Evolutionary conservation across 1,284 basidiomycete species (phyloP), one percentile per base, ranked within the genome.

Genomic region (Cutaneotrichosporon dermatis): DNA sequence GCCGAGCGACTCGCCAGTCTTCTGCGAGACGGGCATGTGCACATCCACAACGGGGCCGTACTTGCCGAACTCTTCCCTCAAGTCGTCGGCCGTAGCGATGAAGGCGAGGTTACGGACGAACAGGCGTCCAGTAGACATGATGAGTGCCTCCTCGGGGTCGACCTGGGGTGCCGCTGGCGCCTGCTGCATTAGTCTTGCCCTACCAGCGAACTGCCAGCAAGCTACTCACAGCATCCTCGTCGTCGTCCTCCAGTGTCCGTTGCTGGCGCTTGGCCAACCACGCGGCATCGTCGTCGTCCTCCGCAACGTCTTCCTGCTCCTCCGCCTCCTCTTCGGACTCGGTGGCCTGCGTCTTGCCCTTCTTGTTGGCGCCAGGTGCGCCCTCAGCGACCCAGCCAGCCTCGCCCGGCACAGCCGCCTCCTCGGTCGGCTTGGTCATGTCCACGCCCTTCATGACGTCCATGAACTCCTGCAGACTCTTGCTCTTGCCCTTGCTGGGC

Each of bases 91-190:
- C 1, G 87, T 88, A 59, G 90, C 90, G 0, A 88, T 83, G 71
- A 92, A 98, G 0, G 93, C 83, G 15, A 98, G 78, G 73, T 98
- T 99, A 11, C 95, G 90, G 6, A 98, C 80, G 73, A 98, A 98
- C 4, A 98, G 80, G 1, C 95, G 86, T 0, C 86, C 84, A 0
- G 90, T 92, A 59, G 84, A 83, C 33, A 89, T 79, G 58, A 97
- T 92, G 0, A 85, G 86, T 37, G 65, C 53, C 56, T 83, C 81
- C 62, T 80, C 84, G 0, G 80, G 80, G 44, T 65, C 66, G 34
- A 66, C 36, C 55, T 62, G 53, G 10, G 58, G 52, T 40, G 35
- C 51, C n/a, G 51, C 51, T 35, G 45, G 41, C 39, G 4, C 34
- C 54, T 16, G 12, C 57, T 50, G 34, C 34, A n/a, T 35, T 55